Percentiles rank a stretch among this genome's conserved stretches.
Conservation (phyloP, 495 filamentous ascomycete genomes). For the Hyphodiscus hymeniophilus region DNA sequence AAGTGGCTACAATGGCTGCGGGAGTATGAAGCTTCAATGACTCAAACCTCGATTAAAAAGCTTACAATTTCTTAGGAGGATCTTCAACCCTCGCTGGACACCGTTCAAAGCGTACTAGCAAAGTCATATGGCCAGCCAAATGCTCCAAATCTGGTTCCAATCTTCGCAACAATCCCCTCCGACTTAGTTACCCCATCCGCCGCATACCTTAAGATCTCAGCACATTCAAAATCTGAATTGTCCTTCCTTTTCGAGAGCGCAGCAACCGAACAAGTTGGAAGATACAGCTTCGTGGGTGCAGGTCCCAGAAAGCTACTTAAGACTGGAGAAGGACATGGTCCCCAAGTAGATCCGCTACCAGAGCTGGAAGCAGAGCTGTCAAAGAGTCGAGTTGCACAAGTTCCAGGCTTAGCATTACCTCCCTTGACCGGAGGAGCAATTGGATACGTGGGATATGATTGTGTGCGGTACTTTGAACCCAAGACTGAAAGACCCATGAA, state of each 20-base stretch:
- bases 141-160: conserved; percentile 73
- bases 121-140: conserved; percentile 39
- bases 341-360: conserved; percentile 72
- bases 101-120: conserved; percentile 45
- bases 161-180: conserved; percentile 79
- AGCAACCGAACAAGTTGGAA: conserved; percentile 82
- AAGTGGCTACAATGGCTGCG: conserved; percentile 23
- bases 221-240: conserved; percentile 57
- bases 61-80: conserved; percentile 19
- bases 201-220: conserved; percentile 82
- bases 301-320: conserved; percentile 80
- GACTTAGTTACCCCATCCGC: conserved; percentile 86
- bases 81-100: conserved; percentile 47
- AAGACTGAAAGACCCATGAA: conserved; percentile 79
- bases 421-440: conserved; percentile 86
- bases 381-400: conserved; percentile 63
- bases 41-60: neutral
- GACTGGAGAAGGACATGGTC: conserved; percentile 81
- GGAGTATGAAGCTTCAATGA: conserved; percentile 20
- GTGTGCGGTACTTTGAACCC: conserved; percentile 94
- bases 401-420: conserved; percentile 75
- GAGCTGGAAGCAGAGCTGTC: conserved; percentile 71
- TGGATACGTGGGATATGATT: conserved; percentile 96
- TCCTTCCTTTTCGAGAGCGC: conserved; percentile 94
- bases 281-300: conserved; percentile 92